Evolutionary conservation across 1,284 basidiomycete species (phyloP), one percentile per base, ranked within the genome.

Genomic region (Puccinia hordei): DNA sequence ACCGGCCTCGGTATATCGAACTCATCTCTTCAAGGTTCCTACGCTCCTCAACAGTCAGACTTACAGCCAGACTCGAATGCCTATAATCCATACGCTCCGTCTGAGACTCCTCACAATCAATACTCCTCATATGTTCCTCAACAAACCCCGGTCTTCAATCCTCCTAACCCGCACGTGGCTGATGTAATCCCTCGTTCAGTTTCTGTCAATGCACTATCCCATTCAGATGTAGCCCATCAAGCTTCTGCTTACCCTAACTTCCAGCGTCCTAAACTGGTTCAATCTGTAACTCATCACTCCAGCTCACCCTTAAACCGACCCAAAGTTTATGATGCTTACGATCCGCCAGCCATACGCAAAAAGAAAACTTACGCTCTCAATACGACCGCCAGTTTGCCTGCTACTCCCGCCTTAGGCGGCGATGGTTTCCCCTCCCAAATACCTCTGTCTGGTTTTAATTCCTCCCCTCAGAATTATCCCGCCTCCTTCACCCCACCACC

Each of bases 331-430:
- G 76, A 78, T 73, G 77, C 68, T 38, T 80, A 80, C 35, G 79
- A 80, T 35, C 79, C 79, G 22, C 79, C 79, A 27, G 57, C 69
- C 17, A 73, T 80, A 61, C 57, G 79, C 10, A 80, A 80, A 66
- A 80, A 80, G 63, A 73, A 73, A 53, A 71, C 57, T 24, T 59
- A 72, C 33, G 35, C 59, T 49, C 51, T 71, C 38, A 74, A 53
- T 27, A 63, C 71, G 3, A 69, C 75, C 22, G 35, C 55, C n/a
- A 73, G 71, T 63, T 57, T 80, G 51, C 79, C 79, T 41, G 59
- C 79, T 19, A 80, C 59, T 63, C 79, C 79, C 9, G 79, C 71
- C 22, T 51, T 80, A 41, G 79, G 79, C 33, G 61, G 49, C 41
- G 53, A 59, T 63, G 63, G 66, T n/a, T 63, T 69, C 33, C 41